Evolutionary conservation across 2,329 filamentous ascomycete species (phyloP), one percentile per base, ranked within the genome.

Genomic region (Eurotiales sp.): DNA sequence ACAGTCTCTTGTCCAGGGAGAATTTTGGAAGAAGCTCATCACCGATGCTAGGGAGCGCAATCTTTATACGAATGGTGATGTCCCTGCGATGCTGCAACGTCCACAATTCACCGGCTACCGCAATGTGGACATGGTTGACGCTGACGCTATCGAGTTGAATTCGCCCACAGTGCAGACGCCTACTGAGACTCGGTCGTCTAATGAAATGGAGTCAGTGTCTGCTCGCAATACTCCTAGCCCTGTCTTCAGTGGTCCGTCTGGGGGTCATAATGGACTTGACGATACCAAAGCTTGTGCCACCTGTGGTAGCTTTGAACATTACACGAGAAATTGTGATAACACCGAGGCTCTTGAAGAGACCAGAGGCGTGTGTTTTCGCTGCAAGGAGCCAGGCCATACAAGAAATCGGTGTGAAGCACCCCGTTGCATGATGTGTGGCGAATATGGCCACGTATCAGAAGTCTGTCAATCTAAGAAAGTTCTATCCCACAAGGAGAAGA

Each of bases 1-100:
- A 0, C 80, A 86, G 52, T 90, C 91, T 29, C 78, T 99, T 47
- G 77, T 86, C 21, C 87, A 95, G 64, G 93, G 93, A 54, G 83
- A 93, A 64, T 96, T 90, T 70, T 99, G 95, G 93, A 84, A 81
- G 56, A 86, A 85, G 57, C 78, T 99, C 39, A 89, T 99, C 48
- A 80, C 87, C 29, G 88, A 99, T 70, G 87, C 93, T 5, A 84
- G 84, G 61, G 68, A 72, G 17, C 82, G 93, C 63, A 80, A 87
- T 55, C 76, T 85, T 8, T 96, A 93, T 67, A 96, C 88, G 0
- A 78, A 82, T 37, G 91, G 82, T 11, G 76, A 87, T 61, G 64
- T 87, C 2, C 63, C 75, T 53, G 69, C 61, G 19, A 73, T 86
- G 61, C 72, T 87, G 14, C 69, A 72, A 39, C 75, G 74, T 56